Conservation (phyloP, 306 rosid species). For the Vicia sativa region DNA sequence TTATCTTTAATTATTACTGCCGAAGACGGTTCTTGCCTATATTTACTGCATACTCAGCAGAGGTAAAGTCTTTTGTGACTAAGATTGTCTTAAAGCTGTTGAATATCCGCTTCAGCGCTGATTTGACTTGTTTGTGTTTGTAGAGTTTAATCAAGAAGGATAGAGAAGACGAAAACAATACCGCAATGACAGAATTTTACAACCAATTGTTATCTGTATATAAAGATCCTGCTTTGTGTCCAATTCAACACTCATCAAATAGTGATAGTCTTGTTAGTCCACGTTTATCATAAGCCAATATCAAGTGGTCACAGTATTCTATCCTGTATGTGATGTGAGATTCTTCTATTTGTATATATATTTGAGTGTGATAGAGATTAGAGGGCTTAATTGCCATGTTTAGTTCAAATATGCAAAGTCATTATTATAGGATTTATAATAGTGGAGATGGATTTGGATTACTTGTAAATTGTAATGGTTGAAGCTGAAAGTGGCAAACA, state of each 20-base stretch:
- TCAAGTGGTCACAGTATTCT: slow-evolving; percentile 32
- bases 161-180: slow-evolving; percentile 60
- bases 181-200: slow-evolving; percentile 61
- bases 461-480: background rate
- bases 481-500: background rate
- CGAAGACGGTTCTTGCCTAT: slow-evolving; percentile 89
- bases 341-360: slow-evolving; percentile 9
- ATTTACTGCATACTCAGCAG: slow-evolving; percentile 72
- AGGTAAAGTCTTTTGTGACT: slow-evolving; percentile 55
- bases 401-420: slow-evolving; percentile 8
- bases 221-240: slow-evolving; percentile 78
- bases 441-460: background rate
- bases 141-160: slow-evolving; percentile 84
- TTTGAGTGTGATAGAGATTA: slow-evolving; percentile 9
- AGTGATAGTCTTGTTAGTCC: slow-evolving; percentile 56
- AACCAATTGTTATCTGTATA: slow-evolving; percentile 58
- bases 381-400: background rate
- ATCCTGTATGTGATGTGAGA: slow-evolving; percentile 2
- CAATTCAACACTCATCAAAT: slow-evolving; percentile 52
- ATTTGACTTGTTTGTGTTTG: slow-evolving; percentile 39
- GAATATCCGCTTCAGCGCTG: slow-evolving; percentile 3
- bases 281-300: slow-evolving; percentile 50
- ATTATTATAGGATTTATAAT: background rate
- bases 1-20: slow-evolving; percentile 90
- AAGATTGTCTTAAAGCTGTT: background rate